Conservation (phyloP, 441 rosid species). For the Gossypium trilobum region DNA sequence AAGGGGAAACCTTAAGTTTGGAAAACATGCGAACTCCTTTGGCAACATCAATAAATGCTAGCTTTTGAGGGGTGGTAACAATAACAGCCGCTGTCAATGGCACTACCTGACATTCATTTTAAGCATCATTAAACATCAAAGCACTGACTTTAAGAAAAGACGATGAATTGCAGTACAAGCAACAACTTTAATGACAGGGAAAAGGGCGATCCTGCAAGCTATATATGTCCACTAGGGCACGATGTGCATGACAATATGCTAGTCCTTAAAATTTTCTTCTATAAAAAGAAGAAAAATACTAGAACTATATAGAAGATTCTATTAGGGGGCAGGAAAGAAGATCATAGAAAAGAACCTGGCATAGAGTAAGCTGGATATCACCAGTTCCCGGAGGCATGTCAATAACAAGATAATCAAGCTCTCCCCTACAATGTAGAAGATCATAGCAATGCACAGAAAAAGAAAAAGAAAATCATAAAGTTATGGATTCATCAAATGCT, state of each 20-base stretch:
- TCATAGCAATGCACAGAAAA: not conserved
- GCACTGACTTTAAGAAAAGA: not conserved
- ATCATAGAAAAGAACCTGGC: constrained; percentile 52
- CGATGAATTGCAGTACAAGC: not conserved
- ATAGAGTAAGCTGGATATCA: constrained; percentile 85
- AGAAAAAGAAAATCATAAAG: not conserved
- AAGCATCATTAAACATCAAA: not conserved
- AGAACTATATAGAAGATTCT: not conserved
- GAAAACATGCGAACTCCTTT: constrained; percentile 98
- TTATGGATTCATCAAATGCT: not conserved
- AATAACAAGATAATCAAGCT: constrained; percentile 86
- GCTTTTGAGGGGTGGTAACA: constrained; percentile 94
- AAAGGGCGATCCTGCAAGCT: not conserved
- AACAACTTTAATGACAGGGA: not conserved
- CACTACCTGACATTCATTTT: constrained; percentile 55
- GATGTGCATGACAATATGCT: not conserved
- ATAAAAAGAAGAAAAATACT: not conserved
- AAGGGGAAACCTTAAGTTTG: constrained; percentile 64
- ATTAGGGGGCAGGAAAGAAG: not conserved
- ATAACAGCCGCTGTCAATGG: constrained; percentile 92
- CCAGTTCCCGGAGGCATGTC: constrained; percentile 99
- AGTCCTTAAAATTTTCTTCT: not conserved
- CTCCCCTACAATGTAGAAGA: constrained; percentile 55
- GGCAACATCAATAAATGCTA: constrained; percentile 90
- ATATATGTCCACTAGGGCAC: not conserved